Evolutionary conservation across 202 grass and related monocot species (phyloP).

Genomic region (Hordeum pubiflorum): DNA sequence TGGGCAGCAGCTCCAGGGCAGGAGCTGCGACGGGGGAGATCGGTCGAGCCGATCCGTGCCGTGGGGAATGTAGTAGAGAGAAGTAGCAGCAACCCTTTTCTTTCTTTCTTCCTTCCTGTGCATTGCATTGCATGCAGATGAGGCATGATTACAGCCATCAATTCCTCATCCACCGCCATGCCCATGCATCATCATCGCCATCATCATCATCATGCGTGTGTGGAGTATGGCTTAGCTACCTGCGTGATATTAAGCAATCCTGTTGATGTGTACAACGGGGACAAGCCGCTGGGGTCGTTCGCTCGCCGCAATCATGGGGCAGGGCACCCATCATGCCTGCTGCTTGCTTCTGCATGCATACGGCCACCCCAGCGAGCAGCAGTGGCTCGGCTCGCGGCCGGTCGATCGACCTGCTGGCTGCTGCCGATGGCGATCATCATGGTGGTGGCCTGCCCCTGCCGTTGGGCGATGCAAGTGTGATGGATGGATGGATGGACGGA

Average conservation of each 20-base stretch:
- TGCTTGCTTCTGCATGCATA: not conserved
- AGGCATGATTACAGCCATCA: constrained; percentile 40
- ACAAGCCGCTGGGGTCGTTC: constrained; percentile 16
- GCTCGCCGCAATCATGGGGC: constrained; percentile 35
- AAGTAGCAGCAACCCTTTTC: not conserved
- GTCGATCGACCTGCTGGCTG: not conserved
- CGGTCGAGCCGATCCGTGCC: not conserved
- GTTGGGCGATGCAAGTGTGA: constrained; percentile 13
- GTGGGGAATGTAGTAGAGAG: not conserved
- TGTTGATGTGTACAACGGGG: constrained; percentile 32
- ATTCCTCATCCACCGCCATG: constrained; percentile 39
- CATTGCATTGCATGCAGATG: not conserved
- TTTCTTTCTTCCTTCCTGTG: not conserved
- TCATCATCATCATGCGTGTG: not conserved
- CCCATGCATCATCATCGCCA: not conserved
- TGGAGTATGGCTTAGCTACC: constrained; percentile 15
- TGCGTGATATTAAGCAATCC: constrained; percentile 50
- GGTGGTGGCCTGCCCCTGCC: constrained; percentile 27
- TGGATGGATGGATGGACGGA: not conserved
- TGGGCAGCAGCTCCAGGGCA: not conserved
- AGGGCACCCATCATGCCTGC: constrained; percentile 23
- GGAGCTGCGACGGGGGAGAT: not conserved
- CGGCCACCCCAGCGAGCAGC: not conserved
- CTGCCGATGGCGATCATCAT: not conserved
- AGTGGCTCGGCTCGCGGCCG: not conserved